Conservation (phyloP, 169 alveolate genomes). For the Cryptosporidium muris region DNA sequence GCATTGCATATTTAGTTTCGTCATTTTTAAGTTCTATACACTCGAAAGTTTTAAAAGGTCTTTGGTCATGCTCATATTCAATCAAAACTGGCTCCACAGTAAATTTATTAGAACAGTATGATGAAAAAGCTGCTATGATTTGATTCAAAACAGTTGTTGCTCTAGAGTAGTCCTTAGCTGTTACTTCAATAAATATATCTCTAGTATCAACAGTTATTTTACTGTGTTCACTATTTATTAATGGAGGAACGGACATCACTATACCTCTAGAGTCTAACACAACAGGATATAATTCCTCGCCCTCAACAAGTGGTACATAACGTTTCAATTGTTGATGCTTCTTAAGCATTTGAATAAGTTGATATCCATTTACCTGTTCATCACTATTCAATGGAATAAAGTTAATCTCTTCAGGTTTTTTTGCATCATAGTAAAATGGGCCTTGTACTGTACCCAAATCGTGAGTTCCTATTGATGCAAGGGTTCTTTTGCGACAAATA, state of each 20-base stretch:
- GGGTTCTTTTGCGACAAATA: conserved; percentile 89
- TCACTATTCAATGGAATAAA: conserved; percentile 92
- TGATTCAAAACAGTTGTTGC: conserved; percentile 77
- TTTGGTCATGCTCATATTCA: conserved; percentile 31
- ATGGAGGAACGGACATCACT: conserved; percentile 97
- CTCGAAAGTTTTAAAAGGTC: conserved; percentile 29
- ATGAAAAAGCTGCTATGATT: conserved; percentile 83
- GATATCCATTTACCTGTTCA: conserved; percentile 82
- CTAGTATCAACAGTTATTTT: conserved; percentile 93
- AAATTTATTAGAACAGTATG: conserved; percentile 78
- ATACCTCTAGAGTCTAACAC: conserved; percentile 89
- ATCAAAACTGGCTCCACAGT: conserved; percentile 86
- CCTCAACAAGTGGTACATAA: conserved; percentile 88
- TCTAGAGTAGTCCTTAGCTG: conserved; percentile 87
- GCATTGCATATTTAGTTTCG: background rate
- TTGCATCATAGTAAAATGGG: conserved; percentile 87
- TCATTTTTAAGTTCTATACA: conserved; percentile 2
- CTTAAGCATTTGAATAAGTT: conserved; percentile 80
- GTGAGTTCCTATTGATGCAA: conserved; percentile 91
- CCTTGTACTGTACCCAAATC: conserved; percentile 86
- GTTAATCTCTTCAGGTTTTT: conserved; percentile 86
- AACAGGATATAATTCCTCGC: conserved; percentile 88
- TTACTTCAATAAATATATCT: conserved; percentile 95
- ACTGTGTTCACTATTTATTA: conserved; percentile 95
- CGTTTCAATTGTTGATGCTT: conserved; percentile 87